Evolutionary conservation across 306 rosid species (phyloP).

Genomic region (Mimosa pudica): DNA sequence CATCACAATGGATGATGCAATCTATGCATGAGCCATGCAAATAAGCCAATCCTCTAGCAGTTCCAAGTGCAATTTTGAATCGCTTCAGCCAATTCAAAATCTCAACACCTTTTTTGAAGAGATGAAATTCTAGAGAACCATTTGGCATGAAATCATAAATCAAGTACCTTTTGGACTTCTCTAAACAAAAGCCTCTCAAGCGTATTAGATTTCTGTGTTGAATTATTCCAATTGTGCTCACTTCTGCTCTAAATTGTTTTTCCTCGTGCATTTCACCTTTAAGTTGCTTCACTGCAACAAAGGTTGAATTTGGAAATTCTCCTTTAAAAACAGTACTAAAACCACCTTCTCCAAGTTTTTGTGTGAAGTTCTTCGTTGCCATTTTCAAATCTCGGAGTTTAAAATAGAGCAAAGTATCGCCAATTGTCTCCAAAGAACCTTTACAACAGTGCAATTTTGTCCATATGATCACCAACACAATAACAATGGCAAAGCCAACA

Average conservation of each 20-base stretch:
- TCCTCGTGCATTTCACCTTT: constrained; percentile 38
- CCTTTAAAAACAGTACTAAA: constrained; percentile 52
- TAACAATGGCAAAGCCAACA: background rate
- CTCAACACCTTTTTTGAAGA: background rate
- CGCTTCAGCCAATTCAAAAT: constrained; percentile 14
- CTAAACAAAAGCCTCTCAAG: constrained; percentile 43
- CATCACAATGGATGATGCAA: constrained; percentile 52
- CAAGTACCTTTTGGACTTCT: background rate
- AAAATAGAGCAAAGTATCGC: constrained; percentile 39
- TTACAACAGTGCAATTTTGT: background rate
- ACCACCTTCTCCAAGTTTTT: constrained; percentile 48
- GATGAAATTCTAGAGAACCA: constrained; percentile 2
- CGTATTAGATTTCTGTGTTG: constrained; percentile 48
- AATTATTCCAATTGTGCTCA: constrained; percentile 44
- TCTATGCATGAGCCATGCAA: constrained; percentile 50
- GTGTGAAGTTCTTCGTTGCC: constrained; percentile 47
- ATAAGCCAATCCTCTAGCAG: constrained; percentile 45
- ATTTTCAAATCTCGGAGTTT: constrained; percentile 29
- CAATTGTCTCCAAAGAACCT: constrained; percentile 17
- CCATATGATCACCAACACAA: background rate
- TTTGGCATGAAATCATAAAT: constrained; percentile 4
- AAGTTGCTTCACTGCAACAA: constrained; percentile 46
- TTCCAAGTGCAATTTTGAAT: constrained; percentile 41
- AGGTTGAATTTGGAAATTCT: constrained; percentile 28
- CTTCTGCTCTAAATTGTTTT: constrained; percentile 46